Percentiles rank a stretch among this genome's conserved stretches.
Conservation (phyloP, 495 filamentous ascomycete species). For the Tuber aestivum region DNA sequence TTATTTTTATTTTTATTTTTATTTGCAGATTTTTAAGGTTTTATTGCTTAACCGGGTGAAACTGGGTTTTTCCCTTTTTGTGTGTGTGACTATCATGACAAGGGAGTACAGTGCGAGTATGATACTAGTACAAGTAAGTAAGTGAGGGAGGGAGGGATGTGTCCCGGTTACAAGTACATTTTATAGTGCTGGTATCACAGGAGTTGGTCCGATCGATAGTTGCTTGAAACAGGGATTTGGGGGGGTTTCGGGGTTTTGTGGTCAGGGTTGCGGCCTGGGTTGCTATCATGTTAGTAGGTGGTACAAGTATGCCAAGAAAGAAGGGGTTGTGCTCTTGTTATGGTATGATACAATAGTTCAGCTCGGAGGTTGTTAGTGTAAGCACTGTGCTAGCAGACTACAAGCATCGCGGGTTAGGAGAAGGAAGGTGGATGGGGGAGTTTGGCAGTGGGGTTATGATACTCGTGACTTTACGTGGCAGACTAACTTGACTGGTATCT, state of each 20-base stretch:
- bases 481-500: not conserved
- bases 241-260: not conserved
- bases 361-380: not conserved
- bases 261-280: not conserved
- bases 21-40: not conserved
- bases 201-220: not conserved
- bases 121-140: too few species aligned
- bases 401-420: not conserved
- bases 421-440: not conserved
- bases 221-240: not conserved
- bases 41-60: not conserved
- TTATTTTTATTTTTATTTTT: too few species aligned
- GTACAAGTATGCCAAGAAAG: not conserved
- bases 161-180: not conserved
- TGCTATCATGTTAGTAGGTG: not conserved
- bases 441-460: not conserved
- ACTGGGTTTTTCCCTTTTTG: not conserved
- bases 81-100: not conserved
- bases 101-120: not conserved
- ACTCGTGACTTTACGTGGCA: too few species aligned
- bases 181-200: not conserved
- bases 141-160: not conserved
- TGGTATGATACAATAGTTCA: not conserved
- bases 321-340: not conserved
- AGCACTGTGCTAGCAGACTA: not conserved